Evolutionary conservation across 768 basidiomycete species (phyloP).

Genomic region (Daedaleopsis nitida): DNA sequence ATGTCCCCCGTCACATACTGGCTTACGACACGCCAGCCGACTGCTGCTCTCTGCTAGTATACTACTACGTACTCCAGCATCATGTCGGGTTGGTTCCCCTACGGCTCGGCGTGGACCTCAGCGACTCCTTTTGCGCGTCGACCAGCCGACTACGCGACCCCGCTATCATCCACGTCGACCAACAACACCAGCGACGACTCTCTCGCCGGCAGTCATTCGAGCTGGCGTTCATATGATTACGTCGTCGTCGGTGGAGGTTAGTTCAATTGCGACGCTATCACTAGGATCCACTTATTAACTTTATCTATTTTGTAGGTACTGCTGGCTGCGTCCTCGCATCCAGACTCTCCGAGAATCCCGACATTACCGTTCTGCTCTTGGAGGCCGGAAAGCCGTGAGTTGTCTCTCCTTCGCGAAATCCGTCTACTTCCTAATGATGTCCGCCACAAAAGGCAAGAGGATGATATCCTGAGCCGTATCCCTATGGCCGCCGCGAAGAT

Average conservation of each 20-base stretch:
- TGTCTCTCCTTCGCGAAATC: neutral
- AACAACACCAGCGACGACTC: no score
- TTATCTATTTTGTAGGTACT: conserved; percentile 38
- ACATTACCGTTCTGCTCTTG: conserved; percentile 43
- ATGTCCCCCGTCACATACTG: no score
- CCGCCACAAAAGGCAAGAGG: conserved; percentile 6
- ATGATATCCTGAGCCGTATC: conserved; percentile 15
- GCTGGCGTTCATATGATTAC: conserved; percentile 28
- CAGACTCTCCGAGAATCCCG: conserved; percentile 46
- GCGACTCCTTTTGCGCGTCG: no score
- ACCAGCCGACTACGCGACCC: no score
- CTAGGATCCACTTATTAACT: neutral
- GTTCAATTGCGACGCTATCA: neutral
- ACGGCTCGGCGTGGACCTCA: no score
- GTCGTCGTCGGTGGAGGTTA: conserved; percentile 37
- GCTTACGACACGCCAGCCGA: no score
- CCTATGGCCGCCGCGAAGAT: conserved; percentile 31
- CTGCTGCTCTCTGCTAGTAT: no score
- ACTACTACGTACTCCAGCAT: no score
- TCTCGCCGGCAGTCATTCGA: no score
- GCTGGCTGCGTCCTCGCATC: conserved; percentile 47
- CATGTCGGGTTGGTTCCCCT: no score
- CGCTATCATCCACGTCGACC: no score
- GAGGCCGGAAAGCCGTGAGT: conserved; percentile 42
- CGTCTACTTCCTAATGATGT: neutral